Evolutionary conservation across 495 filamentous ascomycete species (phyloP).

Genomic region (Cairneyella variabilis): DNA sequence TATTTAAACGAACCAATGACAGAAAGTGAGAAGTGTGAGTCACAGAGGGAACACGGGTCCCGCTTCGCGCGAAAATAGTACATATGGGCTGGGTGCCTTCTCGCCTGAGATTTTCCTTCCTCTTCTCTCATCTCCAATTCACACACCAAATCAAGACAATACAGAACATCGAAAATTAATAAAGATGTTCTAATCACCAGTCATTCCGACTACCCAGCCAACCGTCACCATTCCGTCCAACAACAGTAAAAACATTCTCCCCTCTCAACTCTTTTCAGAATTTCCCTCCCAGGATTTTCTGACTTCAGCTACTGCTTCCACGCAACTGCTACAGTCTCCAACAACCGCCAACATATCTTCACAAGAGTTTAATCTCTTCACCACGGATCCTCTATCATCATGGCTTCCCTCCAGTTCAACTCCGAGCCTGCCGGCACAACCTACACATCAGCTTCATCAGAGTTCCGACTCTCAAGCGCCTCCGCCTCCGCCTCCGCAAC

Average conservation of each 20-base stretch:
- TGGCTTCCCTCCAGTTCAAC: conserved; percentile 58
- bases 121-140: conserved; percentile 14
- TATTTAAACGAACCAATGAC: too few species aligned
- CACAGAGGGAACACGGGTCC: too few species aligned
- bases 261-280: conserved; percentile 47
- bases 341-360: conserved; percentile 48
- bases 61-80: too few species aligned
- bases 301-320: conserved; percentile 48
- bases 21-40: too few species aligned
- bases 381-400: conserved; percentile 57
- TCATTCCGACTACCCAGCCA: conserved; percentile 24
- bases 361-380: conserved; percentile 54
- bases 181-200: conserved; percentile 37
- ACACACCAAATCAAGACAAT: conserved; percentile 22
- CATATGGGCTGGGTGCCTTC: too few species aligned
- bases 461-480: conserved; percentile 19
- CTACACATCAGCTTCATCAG: conserved; percentile 42
- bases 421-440: conserved; percentile 54
- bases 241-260: conserved; percentile 37
- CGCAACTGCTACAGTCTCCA: conserved; percentile 40
- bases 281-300: conserved; percentile 51
- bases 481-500: conserved; percentile 25
- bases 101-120: conserved; percentile 22
- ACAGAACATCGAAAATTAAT: conserved; percentile 15
- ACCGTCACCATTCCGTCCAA: conserved; percentile 44